These are phyloP conservation scores for Drechslera avenae DNA, from an alignment of 2,329 filamentous ascomycete genomes.

Conservation along the genomic window DNA sequence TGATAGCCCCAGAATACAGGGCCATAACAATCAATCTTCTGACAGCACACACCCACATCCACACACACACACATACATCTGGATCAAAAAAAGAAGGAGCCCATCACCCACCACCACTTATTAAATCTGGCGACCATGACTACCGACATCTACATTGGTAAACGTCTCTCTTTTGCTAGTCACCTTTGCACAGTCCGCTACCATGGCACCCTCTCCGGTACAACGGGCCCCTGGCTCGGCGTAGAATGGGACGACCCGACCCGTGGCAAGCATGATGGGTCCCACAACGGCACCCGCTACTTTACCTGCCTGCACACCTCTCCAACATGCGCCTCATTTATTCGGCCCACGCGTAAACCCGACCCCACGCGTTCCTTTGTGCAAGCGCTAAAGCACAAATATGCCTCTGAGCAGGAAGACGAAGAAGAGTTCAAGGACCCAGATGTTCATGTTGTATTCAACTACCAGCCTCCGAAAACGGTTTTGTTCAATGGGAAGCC, in stretches of 20 bases:
- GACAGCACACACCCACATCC: no score
- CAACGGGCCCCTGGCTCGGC: slow-evolving; percentile 82
- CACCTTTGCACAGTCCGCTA: slow-evolving; percentile 85
- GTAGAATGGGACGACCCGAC: slow-evolving; percentile 93
- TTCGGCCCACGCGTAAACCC: slow-evolving; percentile 74
- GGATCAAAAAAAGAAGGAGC: background rate
- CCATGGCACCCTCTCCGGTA: slow-evolving; percentile 75
- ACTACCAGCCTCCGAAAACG: slow-evolving; percentile 46
- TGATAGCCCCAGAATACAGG: background rate
- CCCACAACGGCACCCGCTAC: slow-evolving; percentile 69
- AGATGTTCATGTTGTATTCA: slow-evolving; percentile 39
- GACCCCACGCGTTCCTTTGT: slow-evolving; percentile 76
- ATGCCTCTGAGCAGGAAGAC: slow-evolving; percentile 61
- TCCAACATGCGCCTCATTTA: slow-evolving; percentile 80
- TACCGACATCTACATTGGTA: slow-evolving; percentile 60
- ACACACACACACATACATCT: no score
- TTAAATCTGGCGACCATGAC: slow-evolving; percentile 31
- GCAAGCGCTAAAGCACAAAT: slow-evolving; percentile 81
- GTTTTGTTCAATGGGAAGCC: slow-evolving; percentile 80
- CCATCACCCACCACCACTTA: background rate
- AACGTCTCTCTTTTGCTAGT: slow-evolving; percentile 79
- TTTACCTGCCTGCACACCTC: slow-evolving; percentile 60
- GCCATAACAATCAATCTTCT: background rate
- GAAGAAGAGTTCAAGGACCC: slow-evolving; percentile 45
- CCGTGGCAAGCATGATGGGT: slow-evolving; percentile 89